A percentile compares a stretch with the other conserved stretches of the same genome.
phyloP scores from a whole-genome alignment of 768 basidiomycete genomes.

The Lactarius indigo region DNA sequence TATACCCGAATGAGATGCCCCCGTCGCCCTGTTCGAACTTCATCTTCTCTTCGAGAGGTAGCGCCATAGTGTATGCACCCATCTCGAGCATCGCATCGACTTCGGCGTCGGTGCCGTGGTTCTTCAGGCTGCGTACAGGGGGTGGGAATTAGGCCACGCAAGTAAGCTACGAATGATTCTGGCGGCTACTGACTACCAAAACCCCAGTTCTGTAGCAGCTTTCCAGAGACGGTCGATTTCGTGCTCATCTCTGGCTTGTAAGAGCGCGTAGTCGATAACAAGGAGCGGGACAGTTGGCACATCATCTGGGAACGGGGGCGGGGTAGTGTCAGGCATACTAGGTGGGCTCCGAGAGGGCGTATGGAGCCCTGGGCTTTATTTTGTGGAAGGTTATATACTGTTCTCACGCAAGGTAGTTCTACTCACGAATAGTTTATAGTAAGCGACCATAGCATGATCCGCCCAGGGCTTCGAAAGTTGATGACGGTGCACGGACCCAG shows the following conservation, averaged over 20 bases:
- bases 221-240: constrained; percentile 46
- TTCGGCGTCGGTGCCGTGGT: constrained; percentile 39
- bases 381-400: background rate
- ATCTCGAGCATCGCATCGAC: constrained; percentile 39
- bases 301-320: constrained; percentile 44
- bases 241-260: constrained; percentile 34
- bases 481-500: no score
- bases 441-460: no score
- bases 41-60: constrained; percentile 40
- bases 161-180: background rate
- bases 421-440: no score
- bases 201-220: constrained; percentile 47
- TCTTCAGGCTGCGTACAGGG: constrained; percentile 36
- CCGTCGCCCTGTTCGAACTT: constrained; percentile 41
- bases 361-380: background rate
- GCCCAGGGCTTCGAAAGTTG: no score
- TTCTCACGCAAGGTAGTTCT: background rate
- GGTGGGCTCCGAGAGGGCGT: background rate
- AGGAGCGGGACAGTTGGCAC: constrained; percentile 45
- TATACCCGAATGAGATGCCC: constrained; percentile 19
- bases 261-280: constrained; percentile 42
- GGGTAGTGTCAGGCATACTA: constrained; percentile 33
- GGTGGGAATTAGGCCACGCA: background rate
- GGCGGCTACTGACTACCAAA: constrained; percentile 51
- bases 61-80: constrained; percentile 37